Percentiles rank a stretch among this genome's conserved stretches.
Evolutionary conservation across 2,329 filamentous ascomycete genomes (phyloP).

Genomic region (Penicillium sp.): DNA sequence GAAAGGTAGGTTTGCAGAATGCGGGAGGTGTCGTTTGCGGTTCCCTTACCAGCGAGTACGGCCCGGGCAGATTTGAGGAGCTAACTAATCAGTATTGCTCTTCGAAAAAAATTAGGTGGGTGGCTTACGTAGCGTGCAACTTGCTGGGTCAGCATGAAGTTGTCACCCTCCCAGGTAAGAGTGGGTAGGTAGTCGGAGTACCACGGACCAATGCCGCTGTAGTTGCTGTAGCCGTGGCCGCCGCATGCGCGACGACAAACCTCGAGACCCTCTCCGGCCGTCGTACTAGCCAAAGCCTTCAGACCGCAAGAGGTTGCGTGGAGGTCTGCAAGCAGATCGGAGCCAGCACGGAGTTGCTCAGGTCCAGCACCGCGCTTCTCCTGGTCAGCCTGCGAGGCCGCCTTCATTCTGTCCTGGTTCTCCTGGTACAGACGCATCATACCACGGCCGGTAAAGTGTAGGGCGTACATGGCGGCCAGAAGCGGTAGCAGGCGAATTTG

Average conservation of each 20-base stretch:
- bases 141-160: slow-evolving; percentile 83
- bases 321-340: slow-evolving; percentile 72
- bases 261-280: slow-evolving; percentile 75
- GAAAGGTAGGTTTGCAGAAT: slow-evolving; percentile 69
- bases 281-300: slow-evolving; percentile 74
- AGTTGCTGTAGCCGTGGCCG: slow-evolving; percentile 76
- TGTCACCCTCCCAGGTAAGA: slow-evolving; percentile 76
- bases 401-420: slow-evolving; percentile 71
- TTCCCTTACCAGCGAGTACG: slow-evolving; percentile 67
- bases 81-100: slow-evolving; percentile 32
- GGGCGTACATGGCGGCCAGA: slow-evolving; percentile 74
- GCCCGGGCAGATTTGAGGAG: slow-evolving; percentile 75
- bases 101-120: not conserved
- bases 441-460: slow-evolving; percentile 76
- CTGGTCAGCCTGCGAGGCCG: slow-evolving; percentile 49
- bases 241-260: slow-evolving; percentile 76
- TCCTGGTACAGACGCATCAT: slow-evolving; percentile 77
- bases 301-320: slow-evolving; percentile 78
- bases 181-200: slow-evolving; percentile 78
- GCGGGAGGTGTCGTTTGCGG: slow-evolving; percentile 70
- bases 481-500: slow-evolving; percentile 74
- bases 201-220: slow-evolving; percentile 76
- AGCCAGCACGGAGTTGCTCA: slow-evolving; percentile 69
- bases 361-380: slow-evolving; percentile 65
- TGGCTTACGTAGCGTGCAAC: slow-evolving; percentile 69